Evolutionary conservation across 805 yeast genomes (phyloP), one percentile per base, ranked within the genome.

Genomic region (Candida bentonensis): DNA sequence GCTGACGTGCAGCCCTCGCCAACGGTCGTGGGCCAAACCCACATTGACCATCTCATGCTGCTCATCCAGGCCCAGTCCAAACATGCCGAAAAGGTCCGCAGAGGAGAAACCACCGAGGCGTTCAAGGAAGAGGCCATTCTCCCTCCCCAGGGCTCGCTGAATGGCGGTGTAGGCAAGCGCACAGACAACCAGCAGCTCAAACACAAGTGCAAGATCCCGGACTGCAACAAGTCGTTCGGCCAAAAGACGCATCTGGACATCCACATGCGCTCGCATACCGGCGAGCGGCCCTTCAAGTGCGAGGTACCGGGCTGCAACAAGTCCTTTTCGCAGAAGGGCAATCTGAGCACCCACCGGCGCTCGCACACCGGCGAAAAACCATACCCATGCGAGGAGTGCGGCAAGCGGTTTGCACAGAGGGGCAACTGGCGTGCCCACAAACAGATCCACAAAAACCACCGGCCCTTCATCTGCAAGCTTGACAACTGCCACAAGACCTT

Each of bases 341-440:
- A 86, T 60, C 65, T 87, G 51, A 64, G 94, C 45, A 87, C 96
- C 0, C 96, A 87, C 64, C 67, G 78, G 55, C 67, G 95, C 50
- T 67, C 86, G 26, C 96, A 86, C 55, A 86, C 96, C 0, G 96
- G 96, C 22, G 95, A 88, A 55, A 82, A 83, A 57, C 97, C 96
- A 3, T 88, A 80, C 57, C 68, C 72, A 28, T 88, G 97, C 65
- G 78, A 76, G 17, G 63, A 73, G 7, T 88, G 97, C 62, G 74
- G 75, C 21, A 74, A 85, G 48, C 69, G 76, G 26, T 88, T 88
- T 60, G 84, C 94, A 44, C 73, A 95, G 54, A 84, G 88, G 61
- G 97, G 97, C 15, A 88, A 88, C 62, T 70, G 85, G 52, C 88
- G 89, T 22, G 94, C 95, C 2, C 97, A 88, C 62, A 68, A 71